Evolutionary conservation across 176 grass and related monocot genomes (phyloP).

Genomic region (Saccharum officinarum): DNA sequence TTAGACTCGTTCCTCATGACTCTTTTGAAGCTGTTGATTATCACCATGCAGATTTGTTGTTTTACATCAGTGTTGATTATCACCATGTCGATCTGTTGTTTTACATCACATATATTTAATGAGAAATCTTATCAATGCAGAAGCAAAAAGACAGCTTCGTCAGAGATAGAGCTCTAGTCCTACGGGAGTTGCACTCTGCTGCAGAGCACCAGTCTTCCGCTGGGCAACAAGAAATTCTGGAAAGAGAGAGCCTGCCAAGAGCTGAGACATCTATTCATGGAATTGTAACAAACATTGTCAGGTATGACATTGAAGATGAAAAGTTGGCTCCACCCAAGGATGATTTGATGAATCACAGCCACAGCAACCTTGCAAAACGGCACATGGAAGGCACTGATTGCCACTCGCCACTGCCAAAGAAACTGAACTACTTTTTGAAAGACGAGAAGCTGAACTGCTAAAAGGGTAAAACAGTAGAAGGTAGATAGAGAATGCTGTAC

Average conservation of each 20-base stretch:
- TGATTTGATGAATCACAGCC: not conserved
- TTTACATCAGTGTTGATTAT: slow-evolving; percentile 27
- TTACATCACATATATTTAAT: slow-evolving; percentile 2
- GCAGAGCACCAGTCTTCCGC: slow-evolving; percentile 48
- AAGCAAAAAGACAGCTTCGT: slow-evolving; percentile 57
- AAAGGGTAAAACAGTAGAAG: not conserved
- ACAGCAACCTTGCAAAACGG: slow-evolving; percentile 33
- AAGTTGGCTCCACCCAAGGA: not conserved
- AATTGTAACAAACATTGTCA: slow-evolving; percentile 65
- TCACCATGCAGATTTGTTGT: too few species aligned
- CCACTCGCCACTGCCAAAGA: slow-evolving; percentile 22
- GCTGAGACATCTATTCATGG: slow-evolving; percentile 55
- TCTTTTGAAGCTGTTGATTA: not conserved
- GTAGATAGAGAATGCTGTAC: not conserved
- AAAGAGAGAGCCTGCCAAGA: slow-evolving; percentile 52
- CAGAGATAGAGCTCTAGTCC: slow-evolving; percentile 53
- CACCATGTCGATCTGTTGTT: not conserved
- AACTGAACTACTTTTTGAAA: slow-evolving; percentile 30
- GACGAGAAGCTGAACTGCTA: slow-evolving; percentile 39
- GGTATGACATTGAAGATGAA: slow-evolving; percentile 45
- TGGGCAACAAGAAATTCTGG: slow-evolving; percentile 64
- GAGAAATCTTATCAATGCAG: slow-evolving; percentile 46
- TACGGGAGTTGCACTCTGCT: slow-evolving; percentile 44
- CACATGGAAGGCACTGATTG: slow-evolving; percentile 20
- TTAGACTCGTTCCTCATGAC: not conserved